A percentile compares a stretch with the other conserved stretches of the same genome.
Conservation (phyloP, 2,329 filamentous ascomycete species). For the Plenodomus biglobosus region DNA sequence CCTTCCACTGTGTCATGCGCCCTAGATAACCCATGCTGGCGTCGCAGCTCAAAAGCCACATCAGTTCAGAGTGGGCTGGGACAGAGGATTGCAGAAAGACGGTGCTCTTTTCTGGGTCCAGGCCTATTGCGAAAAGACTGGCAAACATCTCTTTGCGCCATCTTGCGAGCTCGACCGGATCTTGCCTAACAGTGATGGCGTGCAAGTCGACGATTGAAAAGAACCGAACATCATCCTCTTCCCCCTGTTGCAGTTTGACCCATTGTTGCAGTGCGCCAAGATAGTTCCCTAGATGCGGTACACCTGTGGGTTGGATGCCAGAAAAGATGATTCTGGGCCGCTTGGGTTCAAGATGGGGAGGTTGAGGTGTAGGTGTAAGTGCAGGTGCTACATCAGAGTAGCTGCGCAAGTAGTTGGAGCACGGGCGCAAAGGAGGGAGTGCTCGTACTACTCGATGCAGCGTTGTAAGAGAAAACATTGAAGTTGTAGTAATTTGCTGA, state of each 20-base stretch:
- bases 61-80: slow-evolving; percentile 79
- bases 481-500: slow-evolving; percentile 2
- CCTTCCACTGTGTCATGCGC: slow-evolving; percentile 99
- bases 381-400: slow-evolving; percentile 4
- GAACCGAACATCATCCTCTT: slow-evolving; percentile 63
- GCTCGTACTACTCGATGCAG: slow-evolving; percentile 20
- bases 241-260: slow-evolving; percentile 71
- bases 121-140: slow-evolving; percentile 77
- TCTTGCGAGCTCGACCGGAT: slow-evolving; percentile 61
- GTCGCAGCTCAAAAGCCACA: slow-evolving; percentile 95
- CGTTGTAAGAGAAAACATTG: slow-evolving; percentile 26
- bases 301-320: slow-evolving; percentile 92
- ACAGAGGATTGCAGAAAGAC: slow-evolving; percentile 84
- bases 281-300: slow-evolving; percentile 95
- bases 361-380: background rate
- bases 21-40: slow-evolving; percentile 92
- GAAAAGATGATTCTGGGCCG: slow-evolving; percentile 75
- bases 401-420: slow-evolving; percentile 11
- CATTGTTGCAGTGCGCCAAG: slow-evolving; percentile 85
- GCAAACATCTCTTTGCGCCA: slow-evolving; percentile 76
- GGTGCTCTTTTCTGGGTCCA: slow-evolving; percentile 73
- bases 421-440: slow-evolving; percentile 2
- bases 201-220: slow-evolving; percentile 94
- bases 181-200: slow-evolving; percentile 76
- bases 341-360: no score